Conservation (phyloP, 306 rosid species). For the Nissolia schottii region DNA sequence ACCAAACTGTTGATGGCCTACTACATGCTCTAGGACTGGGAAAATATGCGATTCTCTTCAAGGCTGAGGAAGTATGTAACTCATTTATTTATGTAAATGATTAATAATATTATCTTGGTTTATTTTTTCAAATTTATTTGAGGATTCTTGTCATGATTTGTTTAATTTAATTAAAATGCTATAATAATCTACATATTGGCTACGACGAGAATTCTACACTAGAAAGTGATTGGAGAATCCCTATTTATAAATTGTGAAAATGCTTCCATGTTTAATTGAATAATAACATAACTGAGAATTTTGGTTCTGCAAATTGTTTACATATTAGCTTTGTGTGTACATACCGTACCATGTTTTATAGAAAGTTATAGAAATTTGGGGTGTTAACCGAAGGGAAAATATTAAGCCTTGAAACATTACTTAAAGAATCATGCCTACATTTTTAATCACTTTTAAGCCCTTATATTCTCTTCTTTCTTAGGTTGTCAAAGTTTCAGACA, state of each 20-base stretch:
- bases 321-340: neutral
- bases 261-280: constrained; percentile 3
- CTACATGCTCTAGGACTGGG: constrained; percentile 71
- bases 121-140: constrained; percentile 1
- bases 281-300: neutral
- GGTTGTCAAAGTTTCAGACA: constrained; percentile 3
- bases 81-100: constrained; percentile 16
- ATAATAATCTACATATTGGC: neutral
- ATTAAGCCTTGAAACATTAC: neutral
- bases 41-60: constrained; percentile 79
- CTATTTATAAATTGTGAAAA: neutral
- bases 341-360: neutral
- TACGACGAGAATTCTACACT: neutral
- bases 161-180: constrained; percentile 10
- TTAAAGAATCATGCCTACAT: neutral
- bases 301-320: neutral
- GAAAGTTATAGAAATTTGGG: neutral
- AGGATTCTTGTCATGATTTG: neutral
- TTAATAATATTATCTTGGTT: neutral
- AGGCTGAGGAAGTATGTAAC: constrained; percentile 91
- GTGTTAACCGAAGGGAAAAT: neutral
- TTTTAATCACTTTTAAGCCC: neutral
- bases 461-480: neutral
- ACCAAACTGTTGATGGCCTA: constrained; percentile 75
- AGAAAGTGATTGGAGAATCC: constrained; percentile 8